Conservation (phyloP, 257 asterid genomes). For the Petunia secreta region DNA sequence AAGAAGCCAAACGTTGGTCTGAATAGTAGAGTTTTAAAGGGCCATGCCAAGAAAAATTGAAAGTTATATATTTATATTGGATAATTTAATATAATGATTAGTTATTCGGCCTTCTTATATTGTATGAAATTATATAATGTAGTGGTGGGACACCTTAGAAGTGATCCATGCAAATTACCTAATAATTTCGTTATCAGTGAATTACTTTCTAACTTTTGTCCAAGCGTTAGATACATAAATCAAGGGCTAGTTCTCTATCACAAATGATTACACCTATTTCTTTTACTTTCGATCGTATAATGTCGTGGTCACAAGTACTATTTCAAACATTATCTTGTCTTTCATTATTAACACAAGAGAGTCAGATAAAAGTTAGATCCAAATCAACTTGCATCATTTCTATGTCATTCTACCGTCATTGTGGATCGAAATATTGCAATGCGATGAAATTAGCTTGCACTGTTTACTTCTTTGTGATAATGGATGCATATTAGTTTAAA, state of each 20-base stretch:
- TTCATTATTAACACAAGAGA: background rate
- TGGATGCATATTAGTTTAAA: too few species aligned
- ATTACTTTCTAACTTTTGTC: background rate
- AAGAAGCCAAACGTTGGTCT: background rate
- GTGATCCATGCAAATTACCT: background rate
- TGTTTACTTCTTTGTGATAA: too few species aligned
- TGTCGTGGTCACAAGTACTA: background rate
- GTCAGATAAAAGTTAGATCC: background rate
- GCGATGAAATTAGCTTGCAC: too few species aligned
- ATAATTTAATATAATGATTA: background rate
- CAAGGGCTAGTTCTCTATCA: background rate
- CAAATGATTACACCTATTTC: background rate
- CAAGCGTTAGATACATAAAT: constrained; percentile 6
- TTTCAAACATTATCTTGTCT: background rate
- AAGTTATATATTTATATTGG: background rate
- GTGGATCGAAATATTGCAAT: background rate
- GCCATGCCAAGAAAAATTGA: background rate
- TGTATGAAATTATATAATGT: background rate
- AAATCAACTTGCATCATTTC: background rate
- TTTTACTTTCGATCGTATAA: background rate
- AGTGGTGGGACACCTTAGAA: background rate
- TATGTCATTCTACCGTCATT: background rate
- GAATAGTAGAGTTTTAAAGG: background rate
- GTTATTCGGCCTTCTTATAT: background rate
- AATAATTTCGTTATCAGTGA: background rate